A percentile compares a stretch with the other conserved stretches of the same genome.
Conservation (phyloP, 305 asterid species). For the Salvia sclarea region DNA sequence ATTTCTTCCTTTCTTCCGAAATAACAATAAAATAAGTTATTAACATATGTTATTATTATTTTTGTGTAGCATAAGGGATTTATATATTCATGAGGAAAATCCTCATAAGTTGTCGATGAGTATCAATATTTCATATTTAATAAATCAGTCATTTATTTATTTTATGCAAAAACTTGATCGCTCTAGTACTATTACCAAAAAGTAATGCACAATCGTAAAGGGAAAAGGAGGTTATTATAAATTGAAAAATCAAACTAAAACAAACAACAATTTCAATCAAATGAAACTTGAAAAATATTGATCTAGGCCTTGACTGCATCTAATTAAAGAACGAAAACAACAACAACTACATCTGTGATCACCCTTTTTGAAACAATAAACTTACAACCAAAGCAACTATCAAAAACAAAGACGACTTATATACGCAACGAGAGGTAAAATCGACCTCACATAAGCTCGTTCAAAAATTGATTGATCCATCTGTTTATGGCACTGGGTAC, state of each 20-base stretch:
- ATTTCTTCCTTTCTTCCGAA: too few relatives aligned
- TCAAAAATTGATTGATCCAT: neutral
- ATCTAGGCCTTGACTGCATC: neutral
- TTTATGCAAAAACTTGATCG: too few relatives aligned
- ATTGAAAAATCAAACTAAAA: neutral
- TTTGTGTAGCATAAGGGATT: too few relatives aligned
- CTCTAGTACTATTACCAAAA: too few relatives aligned
- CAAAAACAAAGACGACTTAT: neutral
- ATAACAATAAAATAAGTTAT: too few relatives aligned
- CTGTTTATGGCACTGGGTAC: slow-evolving; percentile 70
- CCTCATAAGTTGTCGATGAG: too few relatives aligned
- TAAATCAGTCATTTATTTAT: too few relatives aligned
- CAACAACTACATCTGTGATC: neutral
- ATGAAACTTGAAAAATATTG: neutral
- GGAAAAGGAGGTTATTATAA: neutral
- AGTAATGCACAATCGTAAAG: neutral
- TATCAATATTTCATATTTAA: too few relatives aligned
- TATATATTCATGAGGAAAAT: too few relatives aligned
- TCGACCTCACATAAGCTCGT: neutral
- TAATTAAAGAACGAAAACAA: slow-evolving; percentile 4
- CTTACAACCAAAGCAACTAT: neutral
- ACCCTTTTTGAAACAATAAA: neutral
- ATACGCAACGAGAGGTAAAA: slow-evolving; percentile 24
- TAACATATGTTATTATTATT: too few relatives aligned
- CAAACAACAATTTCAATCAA: neutral